Base-by-base conservation (phyloP, 805 yeast species). In the Kodamaea sagamina region DNA sequence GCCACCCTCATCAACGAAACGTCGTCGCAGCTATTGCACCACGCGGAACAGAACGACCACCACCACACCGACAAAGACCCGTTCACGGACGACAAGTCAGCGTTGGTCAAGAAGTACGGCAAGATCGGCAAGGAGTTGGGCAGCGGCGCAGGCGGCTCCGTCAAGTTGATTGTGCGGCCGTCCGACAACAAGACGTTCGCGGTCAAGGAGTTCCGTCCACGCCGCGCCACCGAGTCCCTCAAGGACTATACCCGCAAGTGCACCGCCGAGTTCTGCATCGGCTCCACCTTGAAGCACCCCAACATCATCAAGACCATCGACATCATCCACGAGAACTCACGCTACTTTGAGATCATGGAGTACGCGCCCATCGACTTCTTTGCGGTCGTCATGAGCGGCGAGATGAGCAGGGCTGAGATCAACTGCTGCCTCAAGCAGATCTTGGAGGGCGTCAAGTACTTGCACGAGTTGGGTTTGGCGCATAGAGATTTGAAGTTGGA, bases 331-430 rank as follows among this genome's bases (percentile, higher is more conserved):
- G 84, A 56, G 78, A 89, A 62, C 54, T 80, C 78, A 52, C 82
- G 86, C 75, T 85, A 50, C 83, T 83, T 68, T 41, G 96, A 92
- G 63, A 89, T 93, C 42, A 89, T 93, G 97, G 99, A 93, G 66
- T 92, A 83, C 62, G 87, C 96, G 54, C 88, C 95, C 6, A 76
- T 81, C 32, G 95, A 86, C 66, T 85, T 86, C 62, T 86, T 86
- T 59, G 89, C 89, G 0, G 89, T 86, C 34, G 95, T 86, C 11
- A 86, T 86, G 95, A 82, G 89, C 4, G 90, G 89, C 17, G 76
- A 81, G 54, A 84, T 86, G 90, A 74, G 86, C 4, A 74, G 93
- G 55, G 82, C 82, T 42, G 95, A 86, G 61, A 84, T 86, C 50
- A 86, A 86, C 57, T 86, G 95, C 59, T 86, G 89, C 59, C 70